These are phyloP conservation scores for Didymosphaeria variabile DNA, from an alignment of 2,329 filamentous ascomycete genomes.

Conservation along the genomic window DNA sequence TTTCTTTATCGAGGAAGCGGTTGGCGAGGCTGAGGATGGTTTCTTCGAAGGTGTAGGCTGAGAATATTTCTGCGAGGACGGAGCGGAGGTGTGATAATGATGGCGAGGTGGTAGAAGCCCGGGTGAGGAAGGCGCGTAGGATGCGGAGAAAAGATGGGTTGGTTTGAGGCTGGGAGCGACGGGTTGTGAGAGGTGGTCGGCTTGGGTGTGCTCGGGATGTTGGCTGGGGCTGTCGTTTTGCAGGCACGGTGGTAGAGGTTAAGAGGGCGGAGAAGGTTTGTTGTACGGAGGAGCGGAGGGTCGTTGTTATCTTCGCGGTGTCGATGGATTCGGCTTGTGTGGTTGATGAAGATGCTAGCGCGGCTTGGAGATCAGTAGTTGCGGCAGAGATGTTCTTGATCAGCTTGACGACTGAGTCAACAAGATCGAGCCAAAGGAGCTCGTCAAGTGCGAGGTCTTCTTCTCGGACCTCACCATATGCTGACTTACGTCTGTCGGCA, in stretches of 20 bases:
- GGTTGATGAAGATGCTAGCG: conserved; percentile 35
- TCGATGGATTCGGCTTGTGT: conserved; percentile 55
- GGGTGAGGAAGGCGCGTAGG: conserved; percentile 84
- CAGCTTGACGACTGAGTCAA: conserved; percentile 68
- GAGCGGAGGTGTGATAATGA: conserved; percentile 86
- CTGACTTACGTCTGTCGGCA: conserved; percentile 48
- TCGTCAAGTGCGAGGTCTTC: conserved; percentile 69
- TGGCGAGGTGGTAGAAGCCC: conserved; percentile 82
- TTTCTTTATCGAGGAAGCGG: conserved; percentile 83
- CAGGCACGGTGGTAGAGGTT: conserved; percentile 65
- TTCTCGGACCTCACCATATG: conserved; percentile 58
- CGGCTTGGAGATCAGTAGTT: conserved; percentile 54
- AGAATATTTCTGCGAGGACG: conserved; percentile 88
- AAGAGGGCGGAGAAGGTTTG: conserved; percentile 89
- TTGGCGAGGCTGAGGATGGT: conserved; percentile 87
- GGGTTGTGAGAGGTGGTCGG: conserved; percentile 36
- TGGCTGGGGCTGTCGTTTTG: conserved; percentile 33
- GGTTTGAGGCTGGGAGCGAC: conserved; percentile 52
- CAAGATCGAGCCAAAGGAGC: conserved; percentile 71
- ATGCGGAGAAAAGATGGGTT: conserved; percentile 86
- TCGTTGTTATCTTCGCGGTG: conserved; percentile 68
- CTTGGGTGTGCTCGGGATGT: conserved; percentile 18
- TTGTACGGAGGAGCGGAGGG: conserved; percentile 83
- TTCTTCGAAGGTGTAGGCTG: conserved; percentile 94
- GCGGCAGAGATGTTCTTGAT: conserved; percentile 57